These are phyloP conservation scores for Aspergillus japonicus DNA, from an alignment of 2,329 filamentous ascomycete genomes.

Conservation along the genomic window DNA sequence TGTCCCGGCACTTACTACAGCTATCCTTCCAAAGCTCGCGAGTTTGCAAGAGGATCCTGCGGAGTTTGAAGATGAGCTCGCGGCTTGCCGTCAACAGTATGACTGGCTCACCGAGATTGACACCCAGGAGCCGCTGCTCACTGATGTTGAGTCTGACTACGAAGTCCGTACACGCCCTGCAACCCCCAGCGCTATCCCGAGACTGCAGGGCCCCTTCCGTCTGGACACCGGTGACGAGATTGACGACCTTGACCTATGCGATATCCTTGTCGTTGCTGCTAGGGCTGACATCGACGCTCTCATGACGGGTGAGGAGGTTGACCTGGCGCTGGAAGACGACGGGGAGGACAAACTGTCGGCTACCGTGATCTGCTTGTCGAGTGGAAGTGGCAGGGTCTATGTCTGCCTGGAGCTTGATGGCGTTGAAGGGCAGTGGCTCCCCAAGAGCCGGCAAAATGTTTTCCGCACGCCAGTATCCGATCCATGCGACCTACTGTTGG, in stretches of 20 bases:
- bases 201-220: slow-evolving; percentile 62
- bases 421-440: slow-evolving; percentile 63
- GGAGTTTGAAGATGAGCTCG: slow-evolving; percentile 47
- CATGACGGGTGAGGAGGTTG: slow-evolving; percentile 52
- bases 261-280: slow-evolving; percentile 58
- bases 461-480: slow-evolving; percentile 44
- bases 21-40: slow-evolving; percentile 70
- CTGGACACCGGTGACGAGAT: slow-evolving; percentile 51
- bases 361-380: slow-evolving; percentile 59
- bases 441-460: slow-evolving; percentile 43
- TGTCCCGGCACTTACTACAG: slow-evolving; percentile 77
- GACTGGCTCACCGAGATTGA: slow-evolving; percentile 60
- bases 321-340: slow-evolving; percentile 41
- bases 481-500: slow-evolving; percentile 43
- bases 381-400: slow-evolving; percentile 55
- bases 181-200: slow-evolving; percentile 56
- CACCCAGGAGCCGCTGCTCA: slow-evolving; percentile 51
- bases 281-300: slow-evolving; percentile 54
- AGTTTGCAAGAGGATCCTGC: slow-evolving; percentile 42
- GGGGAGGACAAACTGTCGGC: slow-evolving; percentile 54
- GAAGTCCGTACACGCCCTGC: slow-evolving; percentile 58
- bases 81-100: slow-evolving; percentile 54
- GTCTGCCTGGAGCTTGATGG: slow-evolving; percentile 62
- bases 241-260: slow-evolving; percentile 58
- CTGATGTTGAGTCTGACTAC: slow-evolving; percentile 41